Evolutionary conservation across 2,329 filamentous ascomycete species (phyloP), one percentile per base, ranked within the genome.

Genomic region (Fusarium goolgardi): DNA sequence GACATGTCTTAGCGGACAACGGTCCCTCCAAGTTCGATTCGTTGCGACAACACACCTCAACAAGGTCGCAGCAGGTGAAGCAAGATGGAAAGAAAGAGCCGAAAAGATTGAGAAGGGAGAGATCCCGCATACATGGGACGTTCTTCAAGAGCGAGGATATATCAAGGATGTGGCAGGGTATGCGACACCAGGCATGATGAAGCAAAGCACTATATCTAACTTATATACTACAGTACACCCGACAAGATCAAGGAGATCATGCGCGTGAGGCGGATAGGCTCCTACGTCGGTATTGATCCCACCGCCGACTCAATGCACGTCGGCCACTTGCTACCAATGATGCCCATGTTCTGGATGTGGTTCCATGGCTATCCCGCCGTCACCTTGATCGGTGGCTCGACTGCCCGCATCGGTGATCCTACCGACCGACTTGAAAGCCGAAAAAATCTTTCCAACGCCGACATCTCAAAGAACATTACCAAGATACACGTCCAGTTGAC

Each of bases 301-400:
- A 96, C 93, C 0, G 92, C 91, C 16, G 83, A 87, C 57, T 96
- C 92, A 3, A 81, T 96, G 61, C 93, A 96, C 73, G 83, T 96
- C 46, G 93, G 93, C 59, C 92, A 96, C 75, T 83, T 96, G 8
- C 82, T 96, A 16, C 91, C 93, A 23, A 83, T 95, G 55, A 96
- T 96, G 92, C 87, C 91, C 18, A 82, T 95, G 25, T 94, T 93
- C 80, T 95, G 92, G 90, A 86, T 94, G 82, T 93, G 93, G 80
- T 82, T 94, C 68, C 84, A 94, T 75, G 92, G 93, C 25, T 90
- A 90, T 76, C 82, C 86, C 32, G 84, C 90, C 27, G 82, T 91
- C 50, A 89, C 87, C 39, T 81, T 96, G 57, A 76, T 94, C 59
- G 91, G 91, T 46, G 90, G 91, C 71, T 89, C 91, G 16, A 96